Evolutionary conservation across 371 early-diverging fungal genomes (phyloP).

Genomic region (Spiromyces aspiralis): DNA sequence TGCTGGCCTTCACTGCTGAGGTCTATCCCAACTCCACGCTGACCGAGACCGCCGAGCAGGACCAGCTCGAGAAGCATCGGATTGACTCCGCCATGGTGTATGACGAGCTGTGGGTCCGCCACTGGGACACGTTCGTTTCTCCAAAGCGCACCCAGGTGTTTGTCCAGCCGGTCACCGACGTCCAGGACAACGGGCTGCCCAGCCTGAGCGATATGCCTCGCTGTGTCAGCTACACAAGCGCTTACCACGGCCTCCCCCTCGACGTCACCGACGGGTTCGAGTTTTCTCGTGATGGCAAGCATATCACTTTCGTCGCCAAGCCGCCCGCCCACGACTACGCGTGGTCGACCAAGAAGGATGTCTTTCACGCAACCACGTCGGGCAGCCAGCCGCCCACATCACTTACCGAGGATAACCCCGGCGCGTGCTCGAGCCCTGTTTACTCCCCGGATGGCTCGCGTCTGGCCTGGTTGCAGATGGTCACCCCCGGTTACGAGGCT

Average conservation of each 20-base stretch:
- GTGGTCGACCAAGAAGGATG: slow-evolving; percentile 57
- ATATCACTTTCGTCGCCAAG: slow-evolving; percentile 55
- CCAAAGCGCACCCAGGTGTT: slow-evolving; percentile 21
- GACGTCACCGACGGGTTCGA: slow-evolving; percentile 12
- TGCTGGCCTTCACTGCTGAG: slow-evolving; percentile 16
- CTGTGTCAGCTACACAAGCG: background rate
- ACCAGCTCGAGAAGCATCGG: slow-evolving; percentile 10
- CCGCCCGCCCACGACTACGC: slow-evolving; percentile 41
- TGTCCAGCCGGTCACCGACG: slow-evolving; percentile 3
- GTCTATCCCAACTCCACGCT: slow-evolving; percentile 14
- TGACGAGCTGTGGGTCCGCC: slow-evolving; percentile 27
- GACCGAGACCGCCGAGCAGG: slow-evolving; percentile 13
- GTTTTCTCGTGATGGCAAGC: slow-evolving; percentile 28
- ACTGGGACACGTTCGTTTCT: slow-evolving; percentile 25
- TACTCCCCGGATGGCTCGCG: slow-evolving; percentile 41
- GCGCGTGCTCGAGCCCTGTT: slow-evolving; percentile 43
- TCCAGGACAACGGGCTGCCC: background rate
- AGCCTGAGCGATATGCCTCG: background rate
- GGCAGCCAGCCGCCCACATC: slow-evolving; percentile 25
- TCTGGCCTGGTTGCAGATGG: slow-evolving; percentile 63
- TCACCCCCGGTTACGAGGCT: slow-evolving; percentile 49
- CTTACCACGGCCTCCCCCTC: background rate
- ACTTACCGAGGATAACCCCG: slow-evolving; percentile 37
- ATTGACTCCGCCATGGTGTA: slow-evolving; percentile 18
- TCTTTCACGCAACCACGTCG: slow-evolving; percentile 43